Evolutionary conservation across 2,329 filamentous ascomycete genomes (phyloP).

Genomic region (Cladophialophora carrionii): DNA sequence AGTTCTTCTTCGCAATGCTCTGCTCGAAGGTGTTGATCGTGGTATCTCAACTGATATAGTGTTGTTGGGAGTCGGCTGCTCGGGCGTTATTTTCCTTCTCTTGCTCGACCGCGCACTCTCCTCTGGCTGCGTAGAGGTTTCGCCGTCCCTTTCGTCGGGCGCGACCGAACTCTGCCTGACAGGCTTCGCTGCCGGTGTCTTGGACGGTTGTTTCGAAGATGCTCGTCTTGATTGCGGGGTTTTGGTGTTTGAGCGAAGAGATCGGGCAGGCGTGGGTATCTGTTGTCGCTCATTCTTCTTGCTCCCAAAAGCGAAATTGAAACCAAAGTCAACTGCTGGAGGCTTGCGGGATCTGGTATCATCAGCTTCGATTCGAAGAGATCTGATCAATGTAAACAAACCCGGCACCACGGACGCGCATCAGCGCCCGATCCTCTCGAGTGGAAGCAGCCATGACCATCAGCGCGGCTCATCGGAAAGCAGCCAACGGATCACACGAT

Average conservation of each 20-base stretch:
- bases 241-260: constrained; percentile 39
- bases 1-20: constrained; percentile 17
- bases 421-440: constrained; percentile 59
- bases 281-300: constrained; percentile 25
- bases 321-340: constrained; percentile 30
- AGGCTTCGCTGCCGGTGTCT: constrained; percentile 20
- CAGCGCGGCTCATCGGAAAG: neutral
- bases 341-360: constrained; percentile 24
- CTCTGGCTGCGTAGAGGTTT: neutral
- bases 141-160: neutral
- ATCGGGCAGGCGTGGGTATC: constrained; percentile 38
- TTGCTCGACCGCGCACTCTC: constrained; percentile 22
- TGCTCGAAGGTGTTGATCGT: constrained; percentile 2
- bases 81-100: constrained; percentile 27
- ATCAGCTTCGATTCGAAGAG: constrained; percentile 14
- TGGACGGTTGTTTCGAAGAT: constrained; percentile 15
- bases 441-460: constrained; percentile 6
- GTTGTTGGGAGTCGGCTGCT: constrained; percentile 10
- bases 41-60: neutral
- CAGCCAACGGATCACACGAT: neutral
- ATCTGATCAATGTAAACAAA: constrained; percentile 44
- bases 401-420: constrained; percentile 62
- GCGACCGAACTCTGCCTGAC: constrained; percentile 6
- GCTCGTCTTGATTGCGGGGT: constrained; percentile 35
- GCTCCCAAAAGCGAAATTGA: constrained; percentile 30